Conservation (phyloP, 305 asterid species). For the Striga hermonthica region DNA sequence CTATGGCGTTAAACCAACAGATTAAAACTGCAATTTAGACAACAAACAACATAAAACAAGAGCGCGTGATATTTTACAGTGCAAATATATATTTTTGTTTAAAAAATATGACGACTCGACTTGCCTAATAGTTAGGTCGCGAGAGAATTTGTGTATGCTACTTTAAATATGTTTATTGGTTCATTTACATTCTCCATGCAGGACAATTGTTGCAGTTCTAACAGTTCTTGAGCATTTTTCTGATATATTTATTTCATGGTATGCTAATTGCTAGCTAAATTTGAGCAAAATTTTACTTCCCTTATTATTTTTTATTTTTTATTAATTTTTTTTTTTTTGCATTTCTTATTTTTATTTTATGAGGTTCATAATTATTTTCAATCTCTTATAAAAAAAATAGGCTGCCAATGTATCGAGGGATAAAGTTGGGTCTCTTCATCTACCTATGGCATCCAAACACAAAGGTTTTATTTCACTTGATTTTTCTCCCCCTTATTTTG, state of each 20-base stretch:
- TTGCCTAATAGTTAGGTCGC: too few species aligned
- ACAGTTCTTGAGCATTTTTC: conserved; percentile 59
- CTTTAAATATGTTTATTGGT: background rate
- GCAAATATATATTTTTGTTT: too few species aligned
- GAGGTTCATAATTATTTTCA: background rate
- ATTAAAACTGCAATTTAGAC: too few species aligned
- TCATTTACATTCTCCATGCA: conserved; percentile 25
- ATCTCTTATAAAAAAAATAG: conserved; percentile 32
- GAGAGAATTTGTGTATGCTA: too few species aligned
- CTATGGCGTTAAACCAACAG: too few species aligned
- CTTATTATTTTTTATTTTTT: background rate
- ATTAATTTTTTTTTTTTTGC: background rate
- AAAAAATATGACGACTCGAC: too few species aligned
- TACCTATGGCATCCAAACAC: conserved; percentile 90
- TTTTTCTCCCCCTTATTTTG: too few species aligned
- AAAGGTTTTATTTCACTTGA: conserved; percentile 37
- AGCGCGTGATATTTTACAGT: too few species aligned
- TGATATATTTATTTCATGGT: conserved; percentile 76
- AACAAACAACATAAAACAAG: too few species aligned
- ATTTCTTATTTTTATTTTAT: background rate
- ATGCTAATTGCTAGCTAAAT: conserved; percentile 28
- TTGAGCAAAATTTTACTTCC: background rate
- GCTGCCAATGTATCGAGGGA: conserved; percentile 82
- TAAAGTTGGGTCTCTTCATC: conserved; percentile 75
- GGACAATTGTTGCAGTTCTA: conserved; percentile 74